Base-by-base conservation (phyloP, 306 rosid genomes). In the Pachyrhizus erosus region DNA sequence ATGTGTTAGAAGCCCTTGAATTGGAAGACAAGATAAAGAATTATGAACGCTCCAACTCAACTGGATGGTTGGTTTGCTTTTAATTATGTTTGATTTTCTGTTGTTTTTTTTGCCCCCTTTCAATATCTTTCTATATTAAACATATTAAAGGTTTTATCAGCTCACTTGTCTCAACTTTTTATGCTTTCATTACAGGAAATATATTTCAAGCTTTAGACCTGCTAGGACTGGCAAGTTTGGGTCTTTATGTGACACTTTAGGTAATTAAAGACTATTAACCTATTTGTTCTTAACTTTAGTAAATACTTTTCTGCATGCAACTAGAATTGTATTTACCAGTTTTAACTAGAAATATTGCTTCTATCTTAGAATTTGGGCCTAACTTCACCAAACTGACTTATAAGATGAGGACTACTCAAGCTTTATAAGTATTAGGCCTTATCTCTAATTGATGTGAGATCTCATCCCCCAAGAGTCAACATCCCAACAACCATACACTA, bases 51-150 rank as follows among this genome's bases (percentile, higher is more conserved):
- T 88, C 96, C 58, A 72, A 58, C 78, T 87, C 96, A 68, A 91
- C 93, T 75, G 99, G 98, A 92, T 96, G 99, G 99, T 94, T 96
- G 99, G 99, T 94, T 65, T 88, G 91, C 87, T 82, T 69, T 81
- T 31, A 66, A 57, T 57, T 40, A 46, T 49, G 26, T 20, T 39
- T 62, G 26, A 5, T 48, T 70, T 55, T 29, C 2, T 42, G 48
- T 48, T 52, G 1, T 14, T 37, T 54, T 84, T 78, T 49, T 17
- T 9, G 2, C 64, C 20, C 34, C 33, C 29, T 18, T 52, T 62
- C 18, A 43, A 51, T 75, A 43, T 46, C 55, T 67, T 69, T 72
- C 45, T 58, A 13, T 31, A 46, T 8, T 20, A 33, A 31, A 62
- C 29, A 29, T 73, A 71, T 78, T 74, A 48, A 24, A 75, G 60